A percentile compares a stretch with the other conserved stretches of the same genome.
Evolutionary conservation across 441 rosid genomes (phyloP).

Genomic region (Pelargonium myrrhifolium): DNA sequence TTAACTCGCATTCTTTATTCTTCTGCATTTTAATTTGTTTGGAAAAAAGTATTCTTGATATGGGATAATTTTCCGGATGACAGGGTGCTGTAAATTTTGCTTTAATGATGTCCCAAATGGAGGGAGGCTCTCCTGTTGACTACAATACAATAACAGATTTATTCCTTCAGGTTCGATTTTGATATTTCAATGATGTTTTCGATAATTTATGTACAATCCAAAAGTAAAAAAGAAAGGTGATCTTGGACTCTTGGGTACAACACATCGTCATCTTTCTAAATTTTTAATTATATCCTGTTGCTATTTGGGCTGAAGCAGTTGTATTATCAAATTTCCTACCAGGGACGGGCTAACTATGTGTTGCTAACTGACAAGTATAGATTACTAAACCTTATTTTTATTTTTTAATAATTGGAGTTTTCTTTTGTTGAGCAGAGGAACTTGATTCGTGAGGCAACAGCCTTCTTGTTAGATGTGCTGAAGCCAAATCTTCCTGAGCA

Average conservation of each 20-base stretch:
- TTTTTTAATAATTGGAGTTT: background rate
- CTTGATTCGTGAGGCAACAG: conserved; percentile 96
- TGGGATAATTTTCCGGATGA: background rate
- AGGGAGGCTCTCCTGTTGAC: conserved; percentile 99
- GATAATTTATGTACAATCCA: background rate
- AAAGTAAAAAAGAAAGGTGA: too few relatives aligned
- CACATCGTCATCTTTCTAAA: too few relatives aligned
- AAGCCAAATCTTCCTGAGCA: conserved; percentile 37
- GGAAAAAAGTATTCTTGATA: too few relatives aligned
- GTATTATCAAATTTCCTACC: too few relatives aligned
- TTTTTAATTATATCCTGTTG: too few relatives aligned
- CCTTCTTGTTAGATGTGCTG: conserved; percentile 94
- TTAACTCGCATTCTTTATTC: too few relatives aligned
- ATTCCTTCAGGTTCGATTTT: conserved; percentile 73
- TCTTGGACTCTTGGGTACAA: too few relatives aligned
- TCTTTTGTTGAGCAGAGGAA: conserved; percentile 53
- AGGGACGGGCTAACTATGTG: too few relatives aligned
- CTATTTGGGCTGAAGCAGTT: too few relatives aligned
- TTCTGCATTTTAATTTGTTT: too few relatives aligned
- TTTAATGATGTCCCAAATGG: conserved; percentile 99
- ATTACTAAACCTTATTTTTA: too few relatives aligned
- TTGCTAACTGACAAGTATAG: too few relatives aligned
- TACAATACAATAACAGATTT: conserved; percentile 98
- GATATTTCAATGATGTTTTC: background rate
- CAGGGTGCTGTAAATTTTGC: conserved; percentile 99